Conservation (phyloP, 2,329 filamentous ascomycete species). For the Colletotrichum sp. region DNA sequence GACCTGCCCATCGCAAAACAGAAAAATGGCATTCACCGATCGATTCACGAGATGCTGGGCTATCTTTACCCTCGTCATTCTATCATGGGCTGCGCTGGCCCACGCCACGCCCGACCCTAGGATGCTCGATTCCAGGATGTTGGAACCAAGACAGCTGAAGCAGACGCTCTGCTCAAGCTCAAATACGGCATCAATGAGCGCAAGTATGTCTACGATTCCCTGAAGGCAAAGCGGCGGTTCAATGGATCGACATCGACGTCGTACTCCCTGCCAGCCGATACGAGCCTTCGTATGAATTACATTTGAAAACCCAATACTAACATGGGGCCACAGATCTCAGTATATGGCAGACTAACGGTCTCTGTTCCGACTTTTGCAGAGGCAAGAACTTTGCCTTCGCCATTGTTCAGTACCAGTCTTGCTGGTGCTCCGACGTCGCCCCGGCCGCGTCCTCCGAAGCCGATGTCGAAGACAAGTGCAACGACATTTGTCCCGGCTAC, state of each 20-base stretch:
- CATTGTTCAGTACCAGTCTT: conserved; percentile 67
- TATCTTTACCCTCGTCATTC: conserved; percentile 27
- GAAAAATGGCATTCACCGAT: conserved; percentile 25
- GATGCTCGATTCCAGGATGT: not conserved
- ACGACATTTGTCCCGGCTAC: conserved; percentile 70
- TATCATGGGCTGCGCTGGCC: conserved; percentile 27
- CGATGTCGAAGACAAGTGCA: conserved; percentile 51
- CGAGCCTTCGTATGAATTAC: not conserved
- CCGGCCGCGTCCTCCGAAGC: conserved; percentile 50
- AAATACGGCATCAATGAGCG: conserved; percentile 37
- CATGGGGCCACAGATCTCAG: conserved; percentile 46
- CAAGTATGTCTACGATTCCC: conserved; percentile 31
- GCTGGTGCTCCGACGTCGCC: conserved; percentile 77
- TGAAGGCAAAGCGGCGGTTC: not conserved
- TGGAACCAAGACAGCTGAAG: conserved; percentile 21
- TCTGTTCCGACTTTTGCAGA: conserved; percentile 66
- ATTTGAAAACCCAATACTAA: not conserved
- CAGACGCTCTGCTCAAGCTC: conserved; percentile 36
- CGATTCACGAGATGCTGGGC: conserved; percentile 25
- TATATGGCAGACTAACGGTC: conserved; percentile 72
- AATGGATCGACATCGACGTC: not conserved
- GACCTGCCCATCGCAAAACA: not conserved
- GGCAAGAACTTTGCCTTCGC: conserved; percentile 65
- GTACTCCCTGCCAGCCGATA: not conserved
- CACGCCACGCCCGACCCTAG: not conserved